phyloP scores from a whole-genome alignment of 2,329 filamentous ascomycete genomes.

The Knoxdaviesia capensis region DNA sequence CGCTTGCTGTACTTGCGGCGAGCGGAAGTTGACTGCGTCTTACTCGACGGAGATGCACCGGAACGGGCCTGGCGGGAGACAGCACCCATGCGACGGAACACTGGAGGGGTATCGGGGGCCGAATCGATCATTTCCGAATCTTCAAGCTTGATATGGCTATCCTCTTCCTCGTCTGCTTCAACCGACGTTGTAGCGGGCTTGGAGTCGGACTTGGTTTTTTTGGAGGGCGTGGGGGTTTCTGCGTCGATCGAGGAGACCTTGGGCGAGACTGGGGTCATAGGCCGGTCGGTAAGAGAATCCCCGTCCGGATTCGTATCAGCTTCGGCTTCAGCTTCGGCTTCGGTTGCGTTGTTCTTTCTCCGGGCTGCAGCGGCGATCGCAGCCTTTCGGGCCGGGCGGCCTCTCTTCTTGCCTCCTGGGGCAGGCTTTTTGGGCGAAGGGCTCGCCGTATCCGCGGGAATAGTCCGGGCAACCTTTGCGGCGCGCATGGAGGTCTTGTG shows the following conservation, averaged over 20 bases:
- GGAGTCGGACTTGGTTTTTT: neutral
- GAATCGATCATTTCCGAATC: constrained; percentile 25
- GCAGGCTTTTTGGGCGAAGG: constrained; percentile 1
- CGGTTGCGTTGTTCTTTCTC: neutral
- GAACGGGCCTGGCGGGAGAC: constrained; percentile 13
- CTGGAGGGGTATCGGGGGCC: constrained; percentile 7
- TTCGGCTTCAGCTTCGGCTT: constrained; percentile 14
- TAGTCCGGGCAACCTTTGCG: constrained; percentile 9
- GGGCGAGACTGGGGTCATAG: constrained; percentile 39
- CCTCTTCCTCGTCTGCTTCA: constrained; percentile 7
- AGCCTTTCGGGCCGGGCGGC: constrained; percentile 15
- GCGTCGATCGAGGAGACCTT: constrained; percentile 12
- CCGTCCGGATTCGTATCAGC: constrained; percentile 16
- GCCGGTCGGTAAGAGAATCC: constrained; percentile 21
- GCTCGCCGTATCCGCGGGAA: neutral
- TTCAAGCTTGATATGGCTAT: constrained; percentile 10
- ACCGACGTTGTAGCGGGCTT: neutral
- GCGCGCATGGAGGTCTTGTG: constrained; percentile 22
- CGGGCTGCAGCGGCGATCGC: too few species aligned
- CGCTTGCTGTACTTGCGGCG: constrained; percentile 70
- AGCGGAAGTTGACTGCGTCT: constrained; percentile 61
- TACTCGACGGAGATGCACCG: constrained; percentile 7
- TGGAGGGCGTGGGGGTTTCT: constrained; percentile 3
- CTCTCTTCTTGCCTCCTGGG: constrained; percentile 14
- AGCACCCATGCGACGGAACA: constrained; percentile 22